Evolutionary conservation across 2,329 filamentous ascomycete genomes (phyloP).

Genomic region (Cytospora schulzeri): DNA sequence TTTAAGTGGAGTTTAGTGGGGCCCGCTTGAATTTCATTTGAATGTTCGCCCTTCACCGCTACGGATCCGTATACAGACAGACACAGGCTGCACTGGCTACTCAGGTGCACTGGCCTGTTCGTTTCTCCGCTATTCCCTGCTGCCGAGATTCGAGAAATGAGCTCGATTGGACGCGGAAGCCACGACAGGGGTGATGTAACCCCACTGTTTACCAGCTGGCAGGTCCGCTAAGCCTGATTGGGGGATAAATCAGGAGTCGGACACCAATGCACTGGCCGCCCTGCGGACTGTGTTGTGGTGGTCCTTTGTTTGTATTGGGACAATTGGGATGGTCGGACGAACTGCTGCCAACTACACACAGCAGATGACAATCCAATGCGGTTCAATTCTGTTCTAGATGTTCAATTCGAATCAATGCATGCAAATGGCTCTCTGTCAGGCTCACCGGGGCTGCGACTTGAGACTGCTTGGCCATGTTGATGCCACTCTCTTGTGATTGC

Average conservation of each 20-base stretch:
- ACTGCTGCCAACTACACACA: no score
- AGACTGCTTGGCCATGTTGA: no score
- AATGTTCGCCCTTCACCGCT: conserved; percentile 6
- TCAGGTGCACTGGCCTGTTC: not conserved
- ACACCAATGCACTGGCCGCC: conserved; percentile 1
- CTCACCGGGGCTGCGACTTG: no score
- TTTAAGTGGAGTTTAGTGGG: not conserved
- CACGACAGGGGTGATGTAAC: conserved; percentile 20
- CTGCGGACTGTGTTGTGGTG: not conserved
- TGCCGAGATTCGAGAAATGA: conserved; percentile 1
- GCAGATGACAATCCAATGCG: no score
- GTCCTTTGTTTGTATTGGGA: no score
- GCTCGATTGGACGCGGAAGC: conserved; percentile 19
- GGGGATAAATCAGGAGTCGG: not conserved
- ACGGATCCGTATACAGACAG: no score
- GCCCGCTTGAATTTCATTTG: not conserved
- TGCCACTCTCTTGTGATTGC: no score
- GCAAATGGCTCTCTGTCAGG: no score
- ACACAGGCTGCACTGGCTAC: no score
- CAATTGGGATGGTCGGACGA: no score
- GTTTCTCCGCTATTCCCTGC: conserved; percentile 1
- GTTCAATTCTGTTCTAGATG: no score
- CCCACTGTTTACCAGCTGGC: conserved; percentile 22
- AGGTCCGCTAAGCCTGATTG: conserved; percentile 13
- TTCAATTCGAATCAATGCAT: no score